Evolutionary conservation across 2,329 filamentous ascomycete genomes (phyloP).

Genomic region (Emericellopsis cladophorae): DNA sequence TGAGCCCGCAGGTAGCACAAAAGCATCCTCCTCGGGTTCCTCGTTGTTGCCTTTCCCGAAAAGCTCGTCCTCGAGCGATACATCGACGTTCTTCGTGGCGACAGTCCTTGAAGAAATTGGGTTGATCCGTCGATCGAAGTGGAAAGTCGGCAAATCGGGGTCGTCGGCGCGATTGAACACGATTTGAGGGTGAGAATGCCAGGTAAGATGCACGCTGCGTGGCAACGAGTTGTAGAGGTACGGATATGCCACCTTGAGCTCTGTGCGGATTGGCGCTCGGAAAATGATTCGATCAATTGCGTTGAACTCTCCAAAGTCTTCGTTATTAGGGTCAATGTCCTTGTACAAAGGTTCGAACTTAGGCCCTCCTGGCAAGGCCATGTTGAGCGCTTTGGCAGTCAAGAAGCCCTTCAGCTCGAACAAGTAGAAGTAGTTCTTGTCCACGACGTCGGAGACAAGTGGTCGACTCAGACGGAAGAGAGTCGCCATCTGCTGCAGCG

Average conservation of each 20-base stretch:
- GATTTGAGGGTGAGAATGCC: slow-evolving; percentile 87
- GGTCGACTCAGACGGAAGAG: slow-evolving; percentile 86
- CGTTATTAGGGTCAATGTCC: slow-evolving; percentile 95
- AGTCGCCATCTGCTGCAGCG: slow-evolving; percentile 89
- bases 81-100: slow-evolving; percentile 81
- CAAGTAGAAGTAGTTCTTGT: slow-evolving; percentile 96
- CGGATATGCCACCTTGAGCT: slow-evolving; percentile 89
- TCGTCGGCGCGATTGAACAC: slow-evolving; percentile 86
- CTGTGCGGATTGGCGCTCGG: slow-evolving; percentile 84
- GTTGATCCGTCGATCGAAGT: slow-evolving; percentile 96
- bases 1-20: slow-evolving; percentile 65
- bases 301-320: slow-evolving; percentile 99
- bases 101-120: slow-evolving; percentile 93
- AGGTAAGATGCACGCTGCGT: slow-evolving; percentile 81
- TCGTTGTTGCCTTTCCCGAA: slow-evolving; percentile 72
- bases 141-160: slow-evolving; percentile 83
- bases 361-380: slow-evolving; percentile 93
- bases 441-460: slow-evolving; percentile 79
- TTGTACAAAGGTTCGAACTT: slow-evolving; percentile 97
- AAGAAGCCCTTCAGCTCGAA: slow-evolving; percentile 93
- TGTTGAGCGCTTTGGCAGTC: slow-evolving; percentile 92
- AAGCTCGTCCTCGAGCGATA: slow-evolving; percentile 87
- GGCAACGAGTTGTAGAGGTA: slow-evolving; percentile 95
- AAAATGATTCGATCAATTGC: slow-evolving; percentile 99
- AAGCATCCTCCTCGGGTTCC: slow-evolving; percentile 66